These are phyloP conservation scores for Clarireedia paspali DNA, from an alignment of 2,329 filamentous ascomycete genomes.

Conservation along the genomic window DNA sequence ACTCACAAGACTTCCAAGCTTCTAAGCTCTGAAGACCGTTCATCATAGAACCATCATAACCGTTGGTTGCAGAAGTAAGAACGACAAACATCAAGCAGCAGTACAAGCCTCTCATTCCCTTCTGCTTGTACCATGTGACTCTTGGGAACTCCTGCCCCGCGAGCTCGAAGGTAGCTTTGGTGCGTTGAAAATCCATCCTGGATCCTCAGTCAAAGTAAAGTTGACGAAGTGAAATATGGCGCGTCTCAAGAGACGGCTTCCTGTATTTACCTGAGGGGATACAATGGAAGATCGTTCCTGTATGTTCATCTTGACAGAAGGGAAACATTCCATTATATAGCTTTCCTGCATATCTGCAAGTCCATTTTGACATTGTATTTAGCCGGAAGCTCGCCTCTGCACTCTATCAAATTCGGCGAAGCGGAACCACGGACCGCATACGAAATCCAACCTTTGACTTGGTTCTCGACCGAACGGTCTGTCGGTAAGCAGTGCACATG, in stretches of 20 bases:
- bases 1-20: constrained; percentile 41
- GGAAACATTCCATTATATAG: too few species aligned
- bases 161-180: constrained; percentile 26
- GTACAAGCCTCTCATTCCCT: constrained; percentile 49
- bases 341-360: too few species aligned
- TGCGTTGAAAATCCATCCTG: constrained; percentile 12
- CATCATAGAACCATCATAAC: constrained; percentile 37
- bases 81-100: constrained; percentile 34
- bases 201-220: neutral
- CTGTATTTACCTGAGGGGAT: too few species aligned
- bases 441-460: neutral
- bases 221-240: too few species aligned
- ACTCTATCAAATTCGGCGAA: neutral
- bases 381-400: neutral
- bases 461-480: neutral
- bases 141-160: constrained; percentile 26
- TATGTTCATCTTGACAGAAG: neutral
- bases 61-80: constrained; percentile 41
- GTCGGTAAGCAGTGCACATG: neutral
- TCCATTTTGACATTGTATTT: neutral
- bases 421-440: constrained; percentile 3
- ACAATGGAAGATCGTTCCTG: neutral
- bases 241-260: too few species aligned
- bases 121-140: constrained; percentile 44
- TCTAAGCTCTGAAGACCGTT: constrained; percentile 39